A percentile compares a stretch with the other conserved stretches of the same genome.
Conservation (phyloP, 768 basidiomycete genomes). For the Mycena amicta region DNA sequence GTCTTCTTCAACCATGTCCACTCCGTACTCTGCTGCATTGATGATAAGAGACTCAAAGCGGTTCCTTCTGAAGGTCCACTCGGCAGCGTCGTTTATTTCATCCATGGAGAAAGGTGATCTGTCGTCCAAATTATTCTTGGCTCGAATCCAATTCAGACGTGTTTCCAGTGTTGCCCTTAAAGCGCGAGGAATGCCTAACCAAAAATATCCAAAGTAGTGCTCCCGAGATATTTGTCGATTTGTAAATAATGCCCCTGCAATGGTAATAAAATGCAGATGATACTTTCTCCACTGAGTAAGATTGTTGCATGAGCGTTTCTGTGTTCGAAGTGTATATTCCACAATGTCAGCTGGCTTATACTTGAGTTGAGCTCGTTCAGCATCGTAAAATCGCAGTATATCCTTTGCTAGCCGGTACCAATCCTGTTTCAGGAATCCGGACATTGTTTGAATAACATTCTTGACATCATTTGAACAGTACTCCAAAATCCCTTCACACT, state of each 20-base stretch:
- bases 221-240: slow-evolving; percentile 1
- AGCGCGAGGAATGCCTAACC: slow-evolving; percentile 4
- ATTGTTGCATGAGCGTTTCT: not conserved
- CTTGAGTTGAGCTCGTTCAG: not conserved
- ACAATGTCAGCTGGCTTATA: slow-evolving; percentile 4
- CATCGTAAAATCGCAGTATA: slow-evolving; percentile 7
- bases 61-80: slow-evolving; percentile 6
- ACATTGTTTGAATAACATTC: slow-evolving; percentile 16
- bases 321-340: not conserved
- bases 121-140: not conserved
- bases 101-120: not conserved
- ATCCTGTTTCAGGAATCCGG: not conserved
- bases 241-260: not conserved
- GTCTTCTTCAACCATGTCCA: slow-evolving; percentile 2
- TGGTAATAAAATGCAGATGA: slow-evolving; percentile 7
- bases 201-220: slow-evolving; percentile 5
- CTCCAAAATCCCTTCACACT: slow-evolving; percentile 7
- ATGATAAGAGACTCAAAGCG: slow-evolving; percentile 4
- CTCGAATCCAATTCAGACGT: not conserved
- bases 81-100: slow-evolving; percentile 5
- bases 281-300: slow-evolving; percentile 11
- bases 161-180: not conserved
- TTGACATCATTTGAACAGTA: slow-evolving; percentile 20
- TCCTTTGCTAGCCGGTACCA: slow-evolving; percentile 9
- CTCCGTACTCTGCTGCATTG: not conserved